Evolutionary conservation across 1,284 basidiomycete genomes (phyloP), one percentile per base, ranked within the genome.

Genomic region (Blastosporella zonata): DNA sequence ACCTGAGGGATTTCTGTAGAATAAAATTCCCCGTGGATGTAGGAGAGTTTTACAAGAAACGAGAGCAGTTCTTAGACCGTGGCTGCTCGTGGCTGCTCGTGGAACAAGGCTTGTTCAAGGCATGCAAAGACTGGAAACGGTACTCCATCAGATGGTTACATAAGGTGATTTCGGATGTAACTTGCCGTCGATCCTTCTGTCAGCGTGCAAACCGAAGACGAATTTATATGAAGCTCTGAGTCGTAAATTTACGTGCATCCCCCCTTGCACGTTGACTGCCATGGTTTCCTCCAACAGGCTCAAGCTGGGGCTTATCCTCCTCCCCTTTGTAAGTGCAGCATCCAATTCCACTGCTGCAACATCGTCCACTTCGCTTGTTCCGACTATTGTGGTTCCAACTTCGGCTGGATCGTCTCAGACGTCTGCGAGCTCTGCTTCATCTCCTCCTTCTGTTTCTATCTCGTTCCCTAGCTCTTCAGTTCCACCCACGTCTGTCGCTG

Each of bases 251-350:
- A 31, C 43, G 22, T 47, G 18, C 25, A 23, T 38, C 31, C 38
- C 15, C 38, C 31, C 31, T 22, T 34, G 42, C 39, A 13, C 13
- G 31, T 31, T 28, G 31, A 41, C 46, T 29, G 43, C 31, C 33
- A 55, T 57, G 55, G 40, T 56, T 17, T 37, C 47, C 44, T 34
- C 46, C 25, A 39, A 22, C 37, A 28, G 47, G 21, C 31, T 50
- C 8, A 34, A 38, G 23, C 43, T 49, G 36, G 49, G 46, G 10
- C 50, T 55, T 31, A n/a, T 54, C 17, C 46, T 54, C 48, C 43
- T 55, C 27, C 35, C 49, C 28, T 47, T 43, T 27, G 53, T 52
- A 17, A 18, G 21, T 12, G 51, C 51, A 31, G 43, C 46, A 6
- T 38, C 42, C 27, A 33, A 44, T 2, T 45, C 35, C 9, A 18